Evolutionary conservation across 768 basidiomycete genomes (phyloP).

Genomic region (Pseudohyphozyma bogoriensis): DNA sequence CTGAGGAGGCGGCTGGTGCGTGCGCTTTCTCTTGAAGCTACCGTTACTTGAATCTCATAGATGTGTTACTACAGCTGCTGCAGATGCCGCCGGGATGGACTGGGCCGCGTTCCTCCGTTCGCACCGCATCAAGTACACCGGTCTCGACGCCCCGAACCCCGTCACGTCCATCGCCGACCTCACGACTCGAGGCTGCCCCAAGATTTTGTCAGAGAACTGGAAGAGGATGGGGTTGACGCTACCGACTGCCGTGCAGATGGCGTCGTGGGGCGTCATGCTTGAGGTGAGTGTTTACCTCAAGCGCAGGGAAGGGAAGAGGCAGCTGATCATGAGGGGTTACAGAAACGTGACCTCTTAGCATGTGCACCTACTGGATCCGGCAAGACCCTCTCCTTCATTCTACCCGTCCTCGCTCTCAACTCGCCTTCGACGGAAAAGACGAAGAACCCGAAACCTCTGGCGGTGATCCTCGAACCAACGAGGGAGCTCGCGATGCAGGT

Average conservation of each 20-base stretch:
- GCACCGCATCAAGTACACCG: conserved; percentile 67
- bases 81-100: background rate
- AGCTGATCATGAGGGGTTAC: conserved; percentile 37
- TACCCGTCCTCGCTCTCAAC: conserved; percentile 59
- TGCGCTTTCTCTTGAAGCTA: background rate
- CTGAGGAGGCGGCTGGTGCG: conserved; percentile 26
- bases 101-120: conserved; percentile 34
- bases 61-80: background rate
- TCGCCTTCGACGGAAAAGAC: conserved; percentile 57
- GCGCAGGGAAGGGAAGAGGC: background rate
- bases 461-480: conserved; percentile 74
- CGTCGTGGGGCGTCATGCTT: conserved; percentile 67
- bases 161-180: conserved; percentile 46
- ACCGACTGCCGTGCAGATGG: conserved; percentile 73
- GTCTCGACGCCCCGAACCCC: conserved; percentile 55
- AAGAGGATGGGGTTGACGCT: conserved; percentile 49
- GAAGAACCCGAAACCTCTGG: conserved; percentile 4
- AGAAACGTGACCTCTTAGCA: conserved; percentile 75
- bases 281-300: conserved; percentile 47
- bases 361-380: conserved; percentile 97
- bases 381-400: conserved; percentile 84
- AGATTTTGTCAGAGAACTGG: conserved; percentile 44
- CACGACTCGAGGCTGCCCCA: background rate
- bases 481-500: conserved; percentile 95
- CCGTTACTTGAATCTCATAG: background rate